Conservation (phyloP, 139 green algal genomes). For the Chlamydomonas applanata region DNA sequence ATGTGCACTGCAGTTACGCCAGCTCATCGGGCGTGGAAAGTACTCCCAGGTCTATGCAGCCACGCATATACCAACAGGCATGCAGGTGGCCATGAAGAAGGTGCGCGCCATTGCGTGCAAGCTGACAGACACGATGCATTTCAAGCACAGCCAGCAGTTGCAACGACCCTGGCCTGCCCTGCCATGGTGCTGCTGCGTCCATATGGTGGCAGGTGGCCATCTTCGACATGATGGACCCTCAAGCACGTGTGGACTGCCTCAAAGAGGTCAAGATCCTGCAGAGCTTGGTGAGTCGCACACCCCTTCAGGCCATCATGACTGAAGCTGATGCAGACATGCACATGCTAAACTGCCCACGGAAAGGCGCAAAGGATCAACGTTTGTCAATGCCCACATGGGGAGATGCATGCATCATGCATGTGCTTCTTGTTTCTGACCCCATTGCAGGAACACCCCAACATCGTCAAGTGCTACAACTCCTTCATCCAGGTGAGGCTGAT, state of each 20-base stretch:
- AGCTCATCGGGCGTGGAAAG: constrained; percentile 35
- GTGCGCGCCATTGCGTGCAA: constrained; percentile 12
- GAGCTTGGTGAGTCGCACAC: constrained; percentile 19
- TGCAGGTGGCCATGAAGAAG: constrained; percentile 41
- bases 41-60: constrained; percentile 43
- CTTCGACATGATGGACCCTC: constrained; percentile 61
- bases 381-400: too few species aligned
- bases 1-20: constrained; percentile 27
- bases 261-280: constrained; percentile 57
- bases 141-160: background rate
- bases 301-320: too few species aligned
- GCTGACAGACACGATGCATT: background rate
- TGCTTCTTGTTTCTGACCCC: too few species aligned
- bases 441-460: constrained; percentile 44
- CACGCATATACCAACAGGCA: constrained; percentile 18
- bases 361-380: too few species aligned
- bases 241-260: constrained; percentile 41
- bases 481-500: constrained; percentile 36
- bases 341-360: too few species aligned
- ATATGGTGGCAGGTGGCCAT: constrained; percentile 43
- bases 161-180: background rate
- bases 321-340: too few species aligned
- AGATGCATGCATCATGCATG: too few species aligned
- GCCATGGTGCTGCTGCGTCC: background rate
- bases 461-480: constrained; percentile 50